Evolutionary conservation across 352 stramenopile species (phyloP).

Genomic region (Phytophthora capsici): DNA sequence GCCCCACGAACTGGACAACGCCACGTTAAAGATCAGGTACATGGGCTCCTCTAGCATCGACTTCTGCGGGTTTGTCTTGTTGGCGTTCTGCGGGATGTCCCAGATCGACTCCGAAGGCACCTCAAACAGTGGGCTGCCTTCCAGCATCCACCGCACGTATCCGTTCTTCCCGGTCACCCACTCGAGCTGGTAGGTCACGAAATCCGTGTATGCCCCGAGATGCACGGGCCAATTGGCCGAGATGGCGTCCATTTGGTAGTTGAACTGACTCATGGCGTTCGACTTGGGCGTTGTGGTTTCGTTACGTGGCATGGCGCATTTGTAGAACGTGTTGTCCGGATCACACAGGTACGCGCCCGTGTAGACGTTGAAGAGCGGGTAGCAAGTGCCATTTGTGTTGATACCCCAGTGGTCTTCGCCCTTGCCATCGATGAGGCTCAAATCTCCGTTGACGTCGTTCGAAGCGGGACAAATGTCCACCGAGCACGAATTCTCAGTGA

Average conservation of each 20-base stretch:
- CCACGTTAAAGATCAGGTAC: conserved; percentile 62
- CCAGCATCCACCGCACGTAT: conserved; percentile 55
- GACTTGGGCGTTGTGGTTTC: conserved; percentile 32
- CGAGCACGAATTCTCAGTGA: conserved; percentile 54
- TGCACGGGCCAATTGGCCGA: conserved; percentile 81
- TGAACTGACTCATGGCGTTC: conserved; percentile 45
- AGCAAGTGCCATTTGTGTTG: conserved; percentile 57
- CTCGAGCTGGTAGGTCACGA: conserved; percentile 20
- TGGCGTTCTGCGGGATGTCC: conserved; percentile 37
- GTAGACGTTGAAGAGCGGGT: conserved; percentile 53
- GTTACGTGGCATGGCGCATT: conserved; percentile 53
- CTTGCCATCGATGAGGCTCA: conserved; percentile 52
- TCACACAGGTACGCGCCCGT: conserved; percentile 54
- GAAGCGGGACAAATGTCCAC: conserved; percentile 47
- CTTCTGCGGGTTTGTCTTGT: conserved; percentile 53
- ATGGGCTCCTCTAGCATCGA: conserved; percentile 51
- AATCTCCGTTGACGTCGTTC: conserved; percentile 48
- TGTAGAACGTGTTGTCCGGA: conserved; percentile 47
- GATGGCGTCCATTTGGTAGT: conserved; percentile 44
- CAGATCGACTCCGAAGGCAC: conserved; percentile 58
- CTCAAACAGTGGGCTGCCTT: conserved; percentile 85
- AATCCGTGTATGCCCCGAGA: conserved; percentile 65
- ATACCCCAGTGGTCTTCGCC: conserved; percentile 47
- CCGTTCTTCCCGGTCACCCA: conserved; percentile 23
- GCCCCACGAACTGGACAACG: conserved; percentile 47